These are phyloP conservation scores for Phytophthora cajani DNA, from an alignment of 352 stramenopile species.

Conservation along the genomic window DNA sequence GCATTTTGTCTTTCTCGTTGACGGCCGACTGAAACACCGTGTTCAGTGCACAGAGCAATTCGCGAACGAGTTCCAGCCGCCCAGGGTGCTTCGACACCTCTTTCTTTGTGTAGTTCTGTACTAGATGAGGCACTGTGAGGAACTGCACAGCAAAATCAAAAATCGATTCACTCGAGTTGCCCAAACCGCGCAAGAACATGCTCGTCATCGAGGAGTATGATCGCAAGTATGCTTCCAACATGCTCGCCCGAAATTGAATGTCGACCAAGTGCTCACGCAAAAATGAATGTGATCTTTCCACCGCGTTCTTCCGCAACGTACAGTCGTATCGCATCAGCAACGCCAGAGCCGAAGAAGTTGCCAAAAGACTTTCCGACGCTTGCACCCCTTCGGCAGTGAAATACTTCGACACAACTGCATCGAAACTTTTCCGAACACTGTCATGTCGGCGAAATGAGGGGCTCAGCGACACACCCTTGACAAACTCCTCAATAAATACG, in stretches of 20 bases:
- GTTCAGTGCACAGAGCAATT: constrained; percentile 67
- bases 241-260: constrained; percentile 69
- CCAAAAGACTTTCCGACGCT: not conserved
- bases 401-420: constrained; percentile 56
- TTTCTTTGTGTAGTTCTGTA: constrained; percentile 77
- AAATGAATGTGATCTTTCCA: constrained; percentile 65
- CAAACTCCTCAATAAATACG: constrained; percentile 80
- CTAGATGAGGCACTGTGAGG: constrained; percentile 81
- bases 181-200: constrained; percentile 82
- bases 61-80: constrained; percentile 67
- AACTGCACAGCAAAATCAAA: constrained; percentile 91
- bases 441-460: constrained; percentile 58
- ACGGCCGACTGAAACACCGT: constrained; percentile 68
- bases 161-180: constrained; percentile 85
- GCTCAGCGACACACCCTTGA: constrained; percentile 68
- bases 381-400: constrained; percentile 30
- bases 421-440: constrained; percentile 70
- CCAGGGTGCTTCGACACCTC: constrained; percentile 56
- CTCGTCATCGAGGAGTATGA: constrained; percentile 78
- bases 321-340: constrained; percentile 80
- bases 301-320: constrained; percentile 60
- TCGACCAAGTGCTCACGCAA: constrained; percentile 83
- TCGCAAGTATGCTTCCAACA: constrained; percentile 78
- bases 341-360: constrained; percentile 43
- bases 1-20: constrained; percentile 37